Percentiles rank a stretch among this genome's conserved stretches.
These are phyloP conservation scores for Pythium brassicae DNA, from an alignment of 352 stramenopile species.

Conservation along the genomic window DNA sequence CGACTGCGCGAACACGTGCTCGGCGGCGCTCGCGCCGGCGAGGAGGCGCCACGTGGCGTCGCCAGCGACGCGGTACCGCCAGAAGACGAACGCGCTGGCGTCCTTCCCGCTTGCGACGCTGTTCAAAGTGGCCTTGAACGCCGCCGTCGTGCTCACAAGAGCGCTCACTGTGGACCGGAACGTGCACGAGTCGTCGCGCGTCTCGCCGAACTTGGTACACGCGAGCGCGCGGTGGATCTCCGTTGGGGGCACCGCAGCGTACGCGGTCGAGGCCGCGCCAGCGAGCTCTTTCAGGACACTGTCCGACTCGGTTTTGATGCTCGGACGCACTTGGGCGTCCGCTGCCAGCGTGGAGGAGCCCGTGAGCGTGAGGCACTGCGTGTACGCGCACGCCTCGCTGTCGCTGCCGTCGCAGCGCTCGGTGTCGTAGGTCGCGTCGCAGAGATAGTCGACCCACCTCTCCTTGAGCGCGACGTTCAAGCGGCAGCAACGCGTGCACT, in stretches of 20 bases:
- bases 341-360: conserved; percentile 4
- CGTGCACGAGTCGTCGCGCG: conserved; percentile 1
- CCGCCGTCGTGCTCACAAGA: conserved; percentile 6
- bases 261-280: background rate
- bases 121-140: conserved; percentile 6
- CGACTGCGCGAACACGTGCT: conserved; percentile 11
- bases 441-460: conserved; percentile 19
- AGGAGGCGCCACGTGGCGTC: conserved; percentile 9
- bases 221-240: conserved; percentile 16
- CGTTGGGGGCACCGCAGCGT: background rate
- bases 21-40: conserved; percentile 3
- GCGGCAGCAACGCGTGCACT: conserved; percentile 20
- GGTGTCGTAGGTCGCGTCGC: conserved; percentile 18
- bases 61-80: conserved; percentile 14
- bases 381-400: conserved; percentile 10
- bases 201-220: conserved; percentile 10
- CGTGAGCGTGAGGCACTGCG: conserved; percentile 8
- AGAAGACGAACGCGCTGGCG: conserved; percentile 10
- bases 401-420: conserved; percentile 13
- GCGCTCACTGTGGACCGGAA: conserved; percentile 4
- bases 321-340: conserved; percentile 1
- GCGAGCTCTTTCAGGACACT: conserved; percentile 3
- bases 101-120: conserved; percentile 7
- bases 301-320: conserved; percentile 6
- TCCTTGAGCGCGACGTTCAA: conserved; percentile 18